These are phyloP conservation scores for Trifolium repens DNA, from an alignment of 306 rosid species.

Conservation along the genomic window DNA sequence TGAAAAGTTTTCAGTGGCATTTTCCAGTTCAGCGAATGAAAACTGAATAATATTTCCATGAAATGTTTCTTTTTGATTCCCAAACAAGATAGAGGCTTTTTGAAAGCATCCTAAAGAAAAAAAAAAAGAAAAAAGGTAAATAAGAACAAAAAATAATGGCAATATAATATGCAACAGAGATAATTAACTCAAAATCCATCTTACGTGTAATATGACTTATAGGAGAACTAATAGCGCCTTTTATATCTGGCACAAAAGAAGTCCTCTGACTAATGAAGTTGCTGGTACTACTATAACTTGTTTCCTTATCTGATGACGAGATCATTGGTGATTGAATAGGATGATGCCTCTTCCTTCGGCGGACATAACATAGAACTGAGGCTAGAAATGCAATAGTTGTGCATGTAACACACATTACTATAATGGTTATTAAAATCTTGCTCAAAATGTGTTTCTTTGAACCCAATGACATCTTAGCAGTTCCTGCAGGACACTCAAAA, in stretches of 20 bases:
- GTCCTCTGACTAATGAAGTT: conserved; percentile 65
- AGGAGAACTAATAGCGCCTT: conserved; percentile 51
- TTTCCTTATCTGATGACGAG: conserved; percentile 67
- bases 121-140: conserved; percentile 16
- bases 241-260: conserved; percentile 59
- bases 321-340: conserved; percentile 55
- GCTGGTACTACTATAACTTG: conserved; percentile 68
- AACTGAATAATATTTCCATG: conserved; percentile 76
- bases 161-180: conserved; percentile 14
- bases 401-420: conserved; percentile 59
- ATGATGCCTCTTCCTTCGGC: conserved; percentile 53
- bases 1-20: conserved; percentile 78
- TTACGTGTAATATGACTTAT: conserved; percentile 58
- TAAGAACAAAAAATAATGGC: conserved; percentile 26
- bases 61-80: conserved; percentile 58
- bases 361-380: conserved; percentile 61
- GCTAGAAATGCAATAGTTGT: conserved; percentile 71
- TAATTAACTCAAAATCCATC: conserved; percentile 25
- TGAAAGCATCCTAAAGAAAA: conserved; percentile 69
- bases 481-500: conserved; percentile 64
- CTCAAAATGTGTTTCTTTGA: conserved; percentile 66
- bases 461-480: conserved; percentile 46
- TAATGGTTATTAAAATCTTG: conserved; percentile 64
- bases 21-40: conserved; percentile 77
- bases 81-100: conserved; percentile 61